Percentiles rank a stretch among this genome's conserved stretches.
Evolutionary conservation across 257 asterid species (phyloP).

Genomic region (Solanum peruvianum): DNA sequence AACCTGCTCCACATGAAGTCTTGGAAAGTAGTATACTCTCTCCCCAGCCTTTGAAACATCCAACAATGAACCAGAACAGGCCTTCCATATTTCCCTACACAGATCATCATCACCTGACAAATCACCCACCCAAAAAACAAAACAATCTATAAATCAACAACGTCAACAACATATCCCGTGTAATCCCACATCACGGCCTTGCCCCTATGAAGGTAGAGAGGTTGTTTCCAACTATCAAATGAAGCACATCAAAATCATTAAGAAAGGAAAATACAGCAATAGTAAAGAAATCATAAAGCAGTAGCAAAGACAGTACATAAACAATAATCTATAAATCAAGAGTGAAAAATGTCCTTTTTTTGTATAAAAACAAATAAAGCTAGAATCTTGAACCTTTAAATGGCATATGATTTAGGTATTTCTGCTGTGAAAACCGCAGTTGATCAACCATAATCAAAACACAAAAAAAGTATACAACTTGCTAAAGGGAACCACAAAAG

Average conservation of each 20-base stretch:
- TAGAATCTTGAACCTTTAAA: not conserved
- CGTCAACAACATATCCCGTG: not conserved
- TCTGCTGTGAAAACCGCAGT: not conserved
- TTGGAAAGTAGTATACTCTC: slow-evolving; percentile 58
- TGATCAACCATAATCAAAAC: not conserved
- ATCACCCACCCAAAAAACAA: not conserved
- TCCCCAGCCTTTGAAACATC: slow-evolving; percentile 47
- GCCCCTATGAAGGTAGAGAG: not conserved
- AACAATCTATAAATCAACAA: not conserved
- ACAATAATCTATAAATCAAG: not conserved
- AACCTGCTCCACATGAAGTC: slow-evolving; percentile 70
- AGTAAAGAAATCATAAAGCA: not conserved
- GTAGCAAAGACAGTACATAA: not conserved
- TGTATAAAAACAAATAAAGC: not conserved
- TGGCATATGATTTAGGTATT: not conserved
- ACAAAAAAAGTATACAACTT: not conserved
- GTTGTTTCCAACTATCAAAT: not conserved
- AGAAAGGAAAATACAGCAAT: not conserved
- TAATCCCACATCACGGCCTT: not conserved
- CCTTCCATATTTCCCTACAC: slow-evolving; percentile 51
- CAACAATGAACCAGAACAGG: slow-evolving; percentile 64
- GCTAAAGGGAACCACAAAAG: not conserved
- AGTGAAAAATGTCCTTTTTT: not conserved
- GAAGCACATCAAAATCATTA: not conserved
- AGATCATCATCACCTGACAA: slow-evolving; percentile 20